A percentile compares a stretch with the other conserved stretches of the same genome.
These are phyloP conservation scores for Acmispon strigosus DNA, from an alignment of 306 rosid species.

Conservation along the genomic window DNA sequence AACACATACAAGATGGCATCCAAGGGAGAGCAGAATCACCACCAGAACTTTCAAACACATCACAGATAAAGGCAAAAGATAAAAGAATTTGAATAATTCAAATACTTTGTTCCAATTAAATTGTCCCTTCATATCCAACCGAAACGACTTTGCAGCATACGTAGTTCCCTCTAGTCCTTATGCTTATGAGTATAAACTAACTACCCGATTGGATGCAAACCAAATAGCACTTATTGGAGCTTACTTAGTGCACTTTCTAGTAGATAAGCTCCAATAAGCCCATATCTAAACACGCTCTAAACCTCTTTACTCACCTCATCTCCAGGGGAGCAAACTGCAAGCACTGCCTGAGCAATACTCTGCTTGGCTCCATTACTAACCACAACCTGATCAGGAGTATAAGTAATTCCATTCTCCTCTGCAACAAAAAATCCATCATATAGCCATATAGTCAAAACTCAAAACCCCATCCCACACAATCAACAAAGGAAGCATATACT, in stretches of 20 bases:
- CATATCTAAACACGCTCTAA: no score
- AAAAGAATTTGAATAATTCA: neutral
- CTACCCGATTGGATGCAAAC: no score
- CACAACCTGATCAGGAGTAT: slow-evolving; percentile 73
- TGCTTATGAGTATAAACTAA: neutral
- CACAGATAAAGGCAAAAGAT: neutral
- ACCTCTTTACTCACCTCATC: slow-evolving; percentile 55
- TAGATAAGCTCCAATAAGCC: no score
- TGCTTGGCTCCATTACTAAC: slow-evolving; percentile 98
- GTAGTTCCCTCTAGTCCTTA: neutral
- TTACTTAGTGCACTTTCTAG: no score
- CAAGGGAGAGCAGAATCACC: neutral
- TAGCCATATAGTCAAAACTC: no score
- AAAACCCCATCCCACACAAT: neutral
- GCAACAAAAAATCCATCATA: neutral
- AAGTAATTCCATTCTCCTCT: slow-evolving; percentile 86
- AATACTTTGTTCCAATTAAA: neutral
- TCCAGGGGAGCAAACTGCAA: slow-evolving; percentile 89
- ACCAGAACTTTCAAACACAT: neutral
- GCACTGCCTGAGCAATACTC: slow-evolving; percentile 66
- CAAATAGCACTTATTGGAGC: no score
- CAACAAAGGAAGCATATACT: neutral
- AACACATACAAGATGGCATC: neutral
- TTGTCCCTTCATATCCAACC: neutral
- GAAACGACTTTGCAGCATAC: neutral